Evolutionary conservation across 306 rosid species (phyloP), one percentile per base, ranked within the genome.

Genomic region (Arachis stenosperma): DNA sequence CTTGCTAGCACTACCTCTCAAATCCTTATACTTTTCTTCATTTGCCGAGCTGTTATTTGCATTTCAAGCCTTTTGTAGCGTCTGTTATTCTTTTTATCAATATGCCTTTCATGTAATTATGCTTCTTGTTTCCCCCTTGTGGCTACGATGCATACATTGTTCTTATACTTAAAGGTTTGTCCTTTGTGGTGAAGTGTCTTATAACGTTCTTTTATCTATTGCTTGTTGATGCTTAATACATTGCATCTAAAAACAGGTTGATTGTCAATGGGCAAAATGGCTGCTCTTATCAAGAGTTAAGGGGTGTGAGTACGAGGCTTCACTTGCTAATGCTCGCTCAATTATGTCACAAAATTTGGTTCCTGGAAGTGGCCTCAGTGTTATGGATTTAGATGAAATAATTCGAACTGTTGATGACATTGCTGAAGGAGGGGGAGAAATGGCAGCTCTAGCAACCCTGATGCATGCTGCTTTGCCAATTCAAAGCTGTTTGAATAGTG

Each of bases 391-490:
- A 78, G 91, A 93, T 82, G 98, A 91, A 73, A 85, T 93, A 78
- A 93, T 93, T 74, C 87, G 74, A 70, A 89, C 97, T 13, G 98
- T 93, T n/a, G 98, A 89, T 75, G 97, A 93, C 83, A 93, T 93
- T 69, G 97, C 98, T 15, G 98, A 93, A 88, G 96, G 98, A 76
- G 98, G 94, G 53, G 94, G 94, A 39, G 98, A 93, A 89, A 77
- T 93, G 90, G 94, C 96, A 63, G 98, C 96, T 82, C 77, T 93
- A 65, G 98, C 97, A 69, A 93, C 98, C 65, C 84, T 93, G 60
- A 85, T 93, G 96, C 87, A 89, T 78, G 96, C 96, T 47, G 68
- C 94, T 69, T 75, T 77, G 48, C 98, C 96, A 8, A 81, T 89
- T 75, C 91, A 89, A 82, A 87, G 76, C 83, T 93, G 98, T 78